A percentile compares a stretch with the other conserved stretches of the same genome.
Conservation (phyloP, 108 stramenopile species). For the Stephanodiscus minutulus region DNA sequence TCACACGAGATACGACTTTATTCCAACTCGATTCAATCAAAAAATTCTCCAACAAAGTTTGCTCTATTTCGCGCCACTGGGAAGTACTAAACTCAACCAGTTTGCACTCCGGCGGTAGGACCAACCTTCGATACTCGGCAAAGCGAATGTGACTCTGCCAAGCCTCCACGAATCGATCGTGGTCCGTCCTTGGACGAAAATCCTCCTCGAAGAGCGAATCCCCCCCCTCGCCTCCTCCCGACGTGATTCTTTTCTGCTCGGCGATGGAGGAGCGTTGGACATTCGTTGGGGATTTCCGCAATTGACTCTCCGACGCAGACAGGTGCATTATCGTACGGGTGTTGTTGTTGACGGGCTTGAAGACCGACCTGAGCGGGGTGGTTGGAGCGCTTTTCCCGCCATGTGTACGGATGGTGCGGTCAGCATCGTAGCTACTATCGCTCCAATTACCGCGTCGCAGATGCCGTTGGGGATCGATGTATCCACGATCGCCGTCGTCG, state of each 20-base stretch:
- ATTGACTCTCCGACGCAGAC: constrained; percentile 12
- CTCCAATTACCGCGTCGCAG: neutral
- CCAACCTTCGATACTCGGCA: constrained; percentile 55
- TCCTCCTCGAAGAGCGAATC: constrained; percentile 24
- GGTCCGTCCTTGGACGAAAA: constrained; percentile 48
- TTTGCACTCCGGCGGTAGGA: constrained; percentile 78
- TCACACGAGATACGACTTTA: constrained; percentile 9
- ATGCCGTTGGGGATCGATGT: constrained; percentile 9
- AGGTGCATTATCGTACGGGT: constrained; percentile 3
- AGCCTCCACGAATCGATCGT: constrained; percentile 67
- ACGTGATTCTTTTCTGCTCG: constrained; percentile 3
- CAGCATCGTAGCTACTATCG: constrained; percentile 2
- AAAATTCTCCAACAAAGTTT: constrained; percentile 7
- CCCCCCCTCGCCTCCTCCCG: neutral
- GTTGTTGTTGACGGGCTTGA: neutral
- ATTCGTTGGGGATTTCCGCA: neutral
- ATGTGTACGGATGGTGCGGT: constrained; percentile 3
- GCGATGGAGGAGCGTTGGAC: constrained; percentile 1
- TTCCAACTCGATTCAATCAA: constrained; percentile 23
- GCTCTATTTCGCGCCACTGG: constrained; percentile 12
- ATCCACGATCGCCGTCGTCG: neutral
- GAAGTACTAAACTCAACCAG: constrained; percentile 53
- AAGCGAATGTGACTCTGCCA: constrained; percentile 59
- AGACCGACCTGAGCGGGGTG: constrained; percentile 8
- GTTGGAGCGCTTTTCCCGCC: constrained; percentile 2